Base-by-base conservation (phyloP, 352 stramenopile genomes). In the Globisporangium carolinianum region DNA sequence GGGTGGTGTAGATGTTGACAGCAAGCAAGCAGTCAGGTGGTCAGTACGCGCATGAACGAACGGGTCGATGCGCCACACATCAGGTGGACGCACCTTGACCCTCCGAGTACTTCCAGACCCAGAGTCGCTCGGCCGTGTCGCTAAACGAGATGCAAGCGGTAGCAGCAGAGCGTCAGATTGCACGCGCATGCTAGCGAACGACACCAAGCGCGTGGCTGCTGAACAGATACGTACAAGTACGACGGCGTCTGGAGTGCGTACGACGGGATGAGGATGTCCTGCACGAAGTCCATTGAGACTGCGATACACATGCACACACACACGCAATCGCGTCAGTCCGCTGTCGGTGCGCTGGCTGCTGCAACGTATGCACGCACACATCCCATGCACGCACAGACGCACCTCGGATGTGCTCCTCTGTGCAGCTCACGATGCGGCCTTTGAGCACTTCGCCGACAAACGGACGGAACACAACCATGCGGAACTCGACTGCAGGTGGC, bases 271-370 rank as follows among this genome's bases (percentile, higher is more conserved):
- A 92, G 90, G 52, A 94, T 94, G 64, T 94, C 84, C 71, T 94
- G 84, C 57, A 94, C 79, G 71, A 94, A 94, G 61, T 94, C 84
- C 79, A 94, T 94, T 11, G 82, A 90, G n/a, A 94, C 79, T 86
- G 54, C 5, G 9, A 2, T 36, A 17, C 32, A 11, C 4, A 47
- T 6, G 11, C 4, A 35, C 9, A 42, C 10, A 6, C 15, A 57
- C n/a, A 36, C 3, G 35, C 8, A 6, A 12, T n/a, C n/a, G n/a
- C 14, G 7, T n/a, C 39, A 43, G 39, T 43, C 39, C 7, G 11
- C 1, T 43, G 11, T 8, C 39, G 11, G 11, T 14, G 39, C 39
- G 4, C 7, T 43, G 7, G 11, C 7, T 43, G 39, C 39, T 43
- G 11, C 3, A 43, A 43, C 24, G 24, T 32, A 32, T 32, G 3